Base-by-base conservation (phyloP, 805 yeast genomes). In the Candida tammaniensis region DNA sequence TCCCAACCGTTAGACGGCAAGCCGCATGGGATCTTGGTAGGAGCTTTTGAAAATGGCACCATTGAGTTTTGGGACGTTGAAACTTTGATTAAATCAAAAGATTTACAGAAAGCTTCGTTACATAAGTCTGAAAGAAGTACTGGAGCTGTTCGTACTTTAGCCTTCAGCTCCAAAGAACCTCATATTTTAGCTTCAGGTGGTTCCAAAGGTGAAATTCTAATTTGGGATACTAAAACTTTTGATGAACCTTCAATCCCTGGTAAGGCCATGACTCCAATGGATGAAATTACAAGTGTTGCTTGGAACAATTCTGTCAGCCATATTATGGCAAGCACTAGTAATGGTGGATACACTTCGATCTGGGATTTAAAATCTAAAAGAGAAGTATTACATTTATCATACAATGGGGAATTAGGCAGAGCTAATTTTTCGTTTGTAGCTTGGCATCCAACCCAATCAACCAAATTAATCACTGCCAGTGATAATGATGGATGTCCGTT, bases 391-490 rank as follows among this genome's bases (percentile, higher is more conserved):
- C 96, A 87, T 57, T 71, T 93, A 55, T 74, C 79, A 37, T 86
- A 86, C 58, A 67, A 80, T 15, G 78, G 82, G 6, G 64, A 76
- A 9, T 43, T 43, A 18, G 56, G 56, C 5, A 75, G 82, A 51
- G 82, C 88, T 16, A 82, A 81, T 36, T 72, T 91, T 32, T 78
- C 94, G 22, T 74, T 76, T 40, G 94, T 93, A 10, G 87, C 82
- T 39, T 93, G 99, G 99, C 97, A 93, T 59, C 98, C 99, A 37
- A 64, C 74, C 27, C 82, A 81, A 61, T 78, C 91, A 39, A 91
- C 98, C 11, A 82, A 78, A 55, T 74, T 93, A 39, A 79, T 85
- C 17, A 91, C 98, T 17, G 96, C 95, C 17, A 80, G 93, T 18
- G 88, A 82, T 40, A 76, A 78, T 38, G 97, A 89, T 58, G 67